Base-by-base conservation (phyloP, 495 filamentous ascomycete genomes). In the Emericellopsis terricola region DNA sequence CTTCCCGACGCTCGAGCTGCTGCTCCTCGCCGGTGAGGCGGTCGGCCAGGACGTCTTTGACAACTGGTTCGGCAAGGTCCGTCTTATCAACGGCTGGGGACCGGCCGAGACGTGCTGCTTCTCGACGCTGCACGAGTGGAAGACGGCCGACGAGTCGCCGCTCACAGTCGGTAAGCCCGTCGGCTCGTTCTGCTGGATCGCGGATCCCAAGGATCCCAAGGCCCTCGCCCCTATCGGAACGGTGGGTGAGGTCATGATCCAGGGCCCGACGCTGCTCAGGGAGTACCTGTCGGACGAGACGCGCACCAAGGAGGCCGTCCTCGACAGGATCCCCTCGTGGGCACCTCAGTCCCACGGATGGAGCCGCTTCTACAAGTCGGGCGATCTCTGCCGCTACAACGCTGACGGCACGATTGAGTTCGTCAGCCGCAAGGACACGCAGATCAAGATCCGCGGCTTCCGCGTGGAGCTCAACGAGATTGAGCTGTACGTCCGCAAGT, bases 401-500 rank as follows among this genome's bases (percentile, higher is more conserved):
- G n/a, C n/a, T n/a, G n/a, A n/a, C n/a, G 55, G 55, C 9, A 38
- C 41, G 1, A 31, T 56, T 13, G 18, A 28, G 0, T 55, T 44
- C 29, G 16, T 58, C 15, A 42, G 44, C 1, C 45, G 60, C 4
- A 60, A 55, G 26, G 54, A 62, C n/a, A n/a, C n/a, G n/a, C n/a
- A n/a, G n/a, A n/a, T n/a, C n/a, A n/a, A n/a, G n/a, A n/a, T n/a
- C n/a, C 48, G 48, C 36, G 59, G 48, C 11, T 52, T 54, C 18
- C 55, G 55, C 2, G 49, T 66, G 11, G 60, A 59, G 17, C 39
- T 61, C 4, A 56, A 52, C 0, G 62, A 60, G 33, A 49, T 58
- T 20, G 57, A 60, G 35, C 37, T 57, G 34, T 20, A 33, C 18
- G 31, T 33, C 10, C 31, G 17, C 8, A 33, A 23, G 19, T 13